phyloP scores from a whole-genome alignment of 176 grass and related monocot genomes.

The Musa troglodytarum region DNA sequence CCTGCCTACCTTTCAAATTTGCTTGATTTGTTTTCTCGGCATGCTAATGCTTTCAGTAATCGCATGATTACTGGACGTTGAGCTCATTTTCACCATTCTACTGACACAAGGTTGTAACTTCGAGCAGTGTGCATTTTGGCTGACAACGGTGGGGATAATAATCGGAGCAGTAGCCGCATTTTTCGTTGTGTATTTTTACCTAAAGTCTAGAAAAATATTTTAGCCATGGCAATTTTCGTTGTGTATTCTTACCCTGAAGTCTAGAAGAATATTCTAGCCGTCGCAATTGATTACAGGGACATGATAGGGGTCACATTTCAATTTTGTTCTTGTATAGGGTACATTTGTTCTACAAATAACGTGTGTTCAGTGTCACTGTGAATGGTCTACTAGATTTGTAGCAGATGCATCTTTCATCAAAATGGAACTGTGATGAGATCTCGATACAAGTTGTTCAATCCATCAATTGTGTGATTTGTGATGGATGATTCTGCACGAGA shows the following conservation, averaged over 20 bases:
- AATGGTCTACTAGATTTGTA: too few relatives aligned
- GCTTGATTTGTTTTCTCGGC: slow-evolving; percentile 9
- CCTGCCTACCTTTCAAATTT: slow-evolving; percentile 6
- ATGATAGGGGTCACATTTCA: too few relatives aligned
- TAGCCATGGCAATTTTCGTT: slow-evolving; percentile 29
- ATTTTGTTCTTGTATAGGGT: too few relatives aligned
- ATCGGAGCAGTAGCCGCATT: slow-evolving; percentile 76
- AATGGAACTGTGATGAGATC: too few relatives aligned
- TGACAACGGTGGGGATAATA: slow-evolving; percentile 77
- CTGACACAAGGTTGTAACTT: slow-evolving; percentile 11
- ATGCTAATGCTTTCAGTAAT: slow-evolving; percentile 10
- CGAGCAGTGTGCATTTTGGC: slow-evolving; percentile 81
- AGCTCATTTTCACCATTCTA: neutral
- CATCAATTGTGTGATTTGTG: too few relatives aligned
- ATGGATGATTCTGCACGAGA: too few relatives aligned
- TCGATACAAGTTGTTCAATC: too few relatives aligned
- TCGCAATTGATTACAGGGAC: too few relatives aligned
- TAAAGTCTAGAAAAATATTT: slow-evolving; percentile 81
- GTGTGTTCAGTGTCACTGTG: too few relatives aligned
- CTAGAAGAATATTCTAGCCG: slow-evolving; percentile 68
- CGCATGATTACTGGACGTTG: slow-evolving; percentile 25
- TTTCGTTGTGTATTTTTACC: slow-evolving; percentile 68
- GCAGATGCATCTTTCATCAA: too few relatives aligned
- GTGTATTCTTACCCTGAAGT: slow-evolving; percentile 68
- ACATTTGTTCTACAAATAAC: too few relatives aligned